Evolutionary conservation across 345 rosid genomes (phyloP), one percentile per base, ranked within the genome.

Genomic region (Aquilaria malaccensis): DNA sequence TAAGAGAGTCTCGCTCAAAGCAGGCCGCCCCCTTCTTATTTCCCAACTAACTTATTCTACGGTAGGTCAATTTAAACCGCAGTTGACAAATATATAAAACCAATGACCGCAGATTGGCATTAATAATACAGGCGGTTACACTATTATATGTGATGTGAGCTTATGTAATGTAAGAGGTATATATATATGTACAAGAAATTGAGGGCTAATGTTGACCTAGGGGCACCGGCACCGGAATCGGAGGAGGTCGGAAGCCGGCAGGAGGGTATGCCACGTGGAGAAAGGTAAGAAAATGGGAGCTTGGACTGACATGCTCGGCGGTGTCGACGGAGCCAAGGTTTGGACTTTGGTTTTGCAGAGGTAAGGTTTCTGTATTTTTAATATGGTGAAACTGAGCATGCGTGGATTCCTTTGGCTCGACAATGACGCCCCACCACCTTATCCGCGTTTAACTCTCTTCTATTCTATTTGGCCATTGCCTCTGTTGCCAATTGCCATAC

Each of bases 181-280:
- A 29, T 22, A 22, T 22, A 22, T 22, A 22, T 15, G 10, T n/a
- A 59, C 11, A 59, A 46, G 13, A 2, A 11, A 13, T 11, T 1
- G 6, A 45, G 29, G 11, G 43, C 7, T 37, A 37, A 37, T 37
- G 43, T n/a, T 53, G 30, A 46, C 60, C 63, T 54, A 58, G 11
- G 61, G 59, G 60, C 73, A 60, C 56, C 56, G 61, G 77, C 78
- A 57, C 50, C 41, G 67, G 65, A 56, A 22, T 22, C 22, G 22
- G 22, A 22, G 22, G 22, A 22, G 62, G 54, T 57, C 33, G 53
- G 75, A 68, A 51, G 51, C 52, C 43, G 71, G 67, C 51, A 37
- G 32, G 62, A 33, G 4, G 43, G 43, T 9, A 9, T 33, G 78
- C 71, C 83, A 79, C 82, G 82, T 83, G 88, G 80, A 76, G 70